Percentiles rank a stretch among this genome's conserved stretches.
phyloP scores from a whole-genome alignment of 2,329 filamentous ascomycete genomes.

The Chrysoporthe puriensis region DNA sequence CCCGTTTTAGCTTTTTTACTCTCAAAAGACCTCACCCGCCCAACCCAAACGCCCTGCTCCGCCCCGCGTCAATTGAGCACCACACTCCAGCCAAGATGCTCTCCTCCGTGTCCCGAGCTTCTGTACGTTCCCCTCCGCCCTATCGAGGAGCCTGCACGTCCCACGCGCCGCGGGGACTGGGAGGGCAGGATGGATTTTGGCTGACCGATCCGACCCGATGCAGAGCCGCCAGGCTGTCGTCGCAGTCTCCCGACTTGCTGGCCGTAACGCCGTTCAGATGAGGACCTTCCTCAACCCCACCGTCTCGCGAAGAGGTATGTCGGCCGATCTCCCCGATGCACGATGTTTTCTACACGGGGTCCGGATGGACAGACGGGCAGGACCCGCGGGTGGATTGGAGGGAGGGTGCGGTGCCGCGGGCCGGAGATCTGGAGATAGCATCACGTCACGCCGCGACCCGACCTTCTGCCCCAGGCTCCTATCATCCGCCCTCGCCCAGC shows the following conservation, averaged over 20 bases:
- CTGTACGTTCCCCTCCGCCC: constrained; percentile 49
- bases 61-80: constrained; percentile 51
- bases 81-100: constrained; percentile 57
- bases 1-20: constrained; percentile 28
- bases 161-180: neutral
- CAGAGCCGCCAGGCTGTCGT: constrained; percentile 56
- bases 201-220: constrained; percentile 15
- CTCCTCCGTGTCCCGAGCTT: constrained; percentile 57
- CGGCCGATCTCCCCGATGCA: constrained; percentile 10
- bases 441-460: constrained; percentile 25
- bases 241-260: constrained; percentile 54
- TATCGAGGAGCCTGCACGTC: neutral
- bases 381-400: neutral
- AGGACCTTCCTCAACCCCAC: constrained; percentile 65
- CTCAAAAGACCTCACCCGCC: constrained; percentile 47
- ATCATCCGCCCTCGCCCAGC: neutral
- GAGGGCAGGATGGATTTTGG: constrained; percentile 15
- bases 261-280: constrained; percentile 51
- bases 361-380: constrained; percentile 11
- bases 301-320: constrained; percentile 65
- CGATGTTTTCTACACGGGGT: neutral
- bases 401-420: neutral
- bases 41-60: constrained; percentile 34
- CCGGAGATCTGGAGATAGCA: constrained; percentile 14
- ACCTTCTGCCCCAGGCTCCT: constrained; percentile 5